Evolutionary conservation across 495 filamentous ascomycete genomes (phyloP), one percentile per base, ranked within the genome.

Genomic region (Hypoxylon trugodes): DNA sequence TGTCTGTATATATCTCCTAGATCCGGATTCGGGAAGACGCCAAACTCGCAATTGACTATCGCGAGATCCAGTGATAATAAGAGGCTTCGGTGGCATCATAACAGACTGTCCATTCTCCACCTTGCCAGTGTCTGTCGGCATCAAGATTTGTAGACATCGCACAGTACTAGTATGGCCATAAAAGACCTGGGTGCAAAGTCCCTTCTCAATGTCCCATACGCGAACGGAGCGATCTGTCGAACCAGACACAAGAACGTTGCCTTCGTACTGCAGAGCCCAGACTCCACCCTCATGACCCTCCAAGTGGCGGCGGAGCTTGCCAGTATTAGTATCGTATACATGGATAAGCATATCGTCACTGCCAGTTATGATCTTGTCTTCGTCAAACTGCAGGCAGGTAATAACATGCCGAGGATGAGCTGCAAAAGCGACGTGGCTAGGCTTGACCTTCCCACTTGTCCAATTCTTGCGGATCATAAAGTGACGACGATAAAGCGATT

Each of bases 311-410:
- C 91, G 86, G 46, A 96, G 76, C 52, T 89, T 89, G 53, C 95
- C 95, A 4, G 93, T 98, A 74, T 93, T 94, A 9, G 95, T 99
- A 69, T 98, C 93, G 72, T 98, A 99, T 36, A 99, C 94, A 70
- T 98, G 92, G 72, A 99, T 99, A 58, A 96, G 89, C 7, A 93
- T 96, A 72, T 99, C 95, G 75, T 99, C 95, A 66, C 93, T 97
- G 24, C 95, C 95, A 8, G 96, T 99, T 56, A 99, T 80, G 53
- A 99, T 96, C 76, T 98, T 98, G 77, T 98, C 95, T 24, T 90
- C 89, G 66, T 99, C 95, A 65, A 99, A 98, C 67, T 98, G 93
- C 48, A 99, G 82, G 66, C 95, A 99, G 6, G 95, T 99, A 15
- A 99, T 96, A 41, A 99, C 95, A 76, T 98, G 93, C 3, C 93